phyloP scores from a whole-genome alignment of 163 green algal species.

The Scenedesmus sp. region DNA sequence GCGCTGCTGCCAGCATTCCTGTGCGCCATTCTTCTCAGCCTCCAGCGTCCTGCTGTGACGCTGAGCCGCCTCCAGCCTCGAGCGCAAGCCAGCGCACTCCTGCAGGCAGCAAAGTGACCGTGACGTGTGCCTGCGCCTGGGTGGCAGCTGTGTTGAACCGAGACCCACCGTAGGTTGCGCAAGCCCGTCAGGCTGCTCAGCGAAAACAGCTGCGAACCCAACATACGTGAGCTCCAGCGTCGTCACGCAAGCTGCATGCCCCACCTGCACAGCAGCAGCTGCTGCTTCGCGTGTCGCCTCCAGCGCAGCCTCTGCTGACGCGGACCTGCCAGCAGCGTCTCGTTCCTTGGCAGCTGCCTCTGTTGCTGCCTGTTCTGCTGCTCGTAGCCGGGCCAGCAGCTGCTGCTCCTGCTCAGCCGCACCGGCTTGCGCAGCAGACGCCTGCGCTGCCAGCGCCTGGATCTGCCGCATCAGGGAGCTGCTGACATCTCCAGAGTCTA shows the following conservation, averaged over 20 bases:
- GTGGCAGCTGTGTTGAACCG: too few species aligned
- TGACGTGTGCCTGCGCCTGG: too few species aligned
- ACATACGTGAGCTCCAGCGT: not conserved
- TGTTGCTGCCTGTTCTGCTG: constrained; percentile 58
- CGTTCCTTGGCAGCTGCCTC: constrained; percentile 59
- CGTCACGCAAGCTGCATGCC: not conserved
- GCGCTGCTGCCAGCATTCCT: constrained; percentile 57
- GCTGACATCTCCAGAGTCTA: constrained; percentile 55
- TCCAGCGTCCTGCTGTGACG: constrained; percentile 54
- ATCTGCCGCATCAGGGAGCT: constrained; percentile 77
- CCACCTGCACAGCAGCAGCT: constrained; percentile 46
- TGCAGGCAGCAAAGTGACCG: too few species aligned
- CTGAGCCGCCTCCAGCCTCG: constrained; percentile 48
- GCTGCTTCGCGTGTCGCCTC: constrained; percentile 59
- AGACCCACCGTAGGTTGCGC: too few species aligned
- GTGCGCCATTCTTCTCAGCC: constrained; percentile 54
- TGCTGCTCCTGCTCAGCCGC: constrained; percentile 68
- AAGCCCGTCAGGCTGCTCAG: too few species aligned
- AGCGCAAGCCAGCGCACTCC: constrained; percentile 52
- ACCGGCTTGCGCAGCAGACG: constrained; percentile 54
- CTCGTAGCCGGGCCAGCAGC: constrained; percentile 58
- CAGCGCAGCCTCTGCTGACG: constrained; percentile 57
- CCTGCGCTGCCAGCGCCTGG: constrained; percentile 74
- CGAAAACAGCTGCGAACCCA: not conserved
- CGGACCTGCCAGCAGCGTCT: constrained; percentile 41